phyloP scores from a whole-genome alignment of 192 early-diverging fungal species.

The Backusella circina region DNA sequence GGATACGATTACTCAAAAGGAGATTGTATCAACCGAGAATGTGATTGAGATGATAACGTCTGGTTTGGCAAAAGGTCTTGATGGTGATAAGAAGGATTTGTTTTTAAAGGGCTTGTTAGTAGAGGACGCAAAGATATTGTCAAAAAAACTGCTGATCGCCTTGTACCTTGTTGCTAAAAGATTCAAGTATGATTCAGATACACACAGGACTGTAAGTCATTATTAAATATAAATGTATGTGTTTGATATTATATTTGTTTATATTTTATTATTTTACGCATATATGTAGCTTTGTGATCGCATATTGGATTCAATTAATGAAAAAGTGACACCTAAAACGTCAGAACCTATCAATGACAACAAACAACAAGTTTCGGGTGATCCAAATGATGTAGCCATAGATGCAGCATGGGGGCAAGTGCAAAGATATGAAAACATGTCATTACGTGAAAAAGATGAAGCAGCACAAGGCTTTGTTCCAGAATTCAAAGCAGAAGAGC shows the following conservation, averaged over 20 bases:
- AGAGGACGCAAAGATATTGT: background rate
- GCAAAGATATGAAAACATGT: conserved; percentile 22
- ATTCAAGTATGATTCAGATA: conserved; percentile 4
- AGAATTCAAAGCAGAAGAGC: background rate
- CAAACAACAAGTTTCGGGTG: background rate
- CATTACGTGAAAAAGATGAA: conserved; percentile 20
- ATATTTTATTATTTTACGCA: background rate
- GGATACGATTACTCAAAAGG: background rate
- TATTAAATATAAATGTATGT: background rate
- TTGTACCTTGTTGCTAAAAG: conserved; percentile 12
- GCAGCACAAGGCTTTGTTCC: conserved; percentile 4
- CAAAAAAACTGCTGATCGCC: conserved; percentile 11
- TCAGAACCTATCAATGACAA: background rate
- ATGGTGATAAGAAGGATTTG: background rate
- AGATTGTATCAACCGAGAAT: background rate
- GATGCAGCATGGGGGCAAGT: conserved; percentile 19
- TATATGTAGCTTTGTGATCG: conserved; percentile 1
- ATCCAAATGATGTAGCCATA: background rate
- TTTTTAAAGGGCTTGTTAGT: background rate
- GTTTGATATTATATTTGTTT: background rate
- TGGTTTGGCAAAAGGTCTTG: background rate
- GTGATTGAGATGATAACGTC: conserved; percentile 6
- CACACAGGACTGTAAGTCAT: background rate
- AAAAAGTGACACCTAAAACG: conserved; percentile 3
- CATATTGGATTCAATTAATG: background rate